These are phyloP conservation scores for Amniculicola lignicola DNA, from an alignment of 495 filamentous ascomycete species.

Conservation along the genomic window DNA sequence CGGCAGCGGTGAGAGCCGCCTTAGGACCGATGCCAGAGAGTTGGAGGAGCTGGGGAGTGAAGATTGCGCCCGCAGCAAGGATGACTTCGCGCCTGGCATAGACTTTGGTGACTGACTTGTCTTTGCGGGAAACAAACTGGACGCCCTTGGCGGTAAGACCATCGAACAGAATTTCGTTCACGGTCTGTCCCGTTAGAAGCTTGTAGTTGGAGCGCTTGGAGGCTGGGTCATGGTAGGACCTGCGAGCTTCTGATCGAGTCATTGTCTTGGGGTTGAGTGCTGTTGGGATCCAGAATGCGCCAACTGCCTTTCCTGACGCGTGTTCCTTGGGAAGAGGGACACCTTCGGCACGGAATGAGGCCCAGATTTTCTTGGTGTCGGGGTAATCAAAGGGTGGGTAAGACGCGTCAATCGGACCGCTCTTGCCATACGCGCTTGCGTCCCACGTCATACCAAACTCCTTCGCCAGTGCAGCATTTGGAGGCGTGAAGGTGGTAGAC, in stretches of 20 bases:
- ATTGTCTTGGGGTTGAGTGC: constrained; percentile 3
- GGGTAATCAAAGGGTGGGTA: constrained; percentile 46
- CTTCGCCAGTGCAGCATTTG: not conserved
- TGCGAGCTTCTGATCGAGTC: constrained; percentile 15
- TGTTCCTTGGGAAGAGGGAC: constrained; percentile 9
- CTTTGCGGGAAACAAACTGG: constrained; percentile 30
- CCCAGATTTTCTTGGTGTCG: constrained; percentile 38
- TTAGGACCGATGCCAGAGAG: constrained; percentile 54
- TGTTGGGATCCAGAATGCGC: constrained; percentile 12
- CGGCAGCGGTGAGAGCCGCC: constrained; percentile 43
- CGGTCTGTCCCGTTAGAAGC: constrained; percentile 12
- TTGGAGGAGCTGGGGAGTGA: constrained; percentile 57
- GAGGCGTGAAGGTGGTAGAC: constrained; percentile 8
- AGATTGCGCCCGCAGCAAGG: constrained; percentile 55
- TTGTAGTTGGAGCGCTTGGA: constrained; percentile 15
- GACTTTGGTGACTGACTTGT: constrained; percentile 33
- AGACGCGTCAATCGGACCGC: constrained; percentile 43
- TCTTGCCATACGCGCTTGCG: constrained; percentile 39
- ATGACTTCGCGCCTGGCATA: constrained; percentile 56
- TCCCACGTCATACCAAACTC: constrained; percentile 42
- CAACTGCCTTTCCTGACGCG: not conserved
- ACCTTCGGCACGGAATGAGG: not conserved
- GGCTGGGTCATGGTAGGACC: constrained; percentile 15
- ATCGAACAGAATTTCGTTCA: constrained; percentile 25
- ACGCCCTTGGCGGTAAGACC: constrained; percentile 36